Evolutionary conservation across 768 basidiomycete species (phyloP), one percentile per base, ranked within the genome.

Genomic region (Lentinus tigrinus): DNA sequence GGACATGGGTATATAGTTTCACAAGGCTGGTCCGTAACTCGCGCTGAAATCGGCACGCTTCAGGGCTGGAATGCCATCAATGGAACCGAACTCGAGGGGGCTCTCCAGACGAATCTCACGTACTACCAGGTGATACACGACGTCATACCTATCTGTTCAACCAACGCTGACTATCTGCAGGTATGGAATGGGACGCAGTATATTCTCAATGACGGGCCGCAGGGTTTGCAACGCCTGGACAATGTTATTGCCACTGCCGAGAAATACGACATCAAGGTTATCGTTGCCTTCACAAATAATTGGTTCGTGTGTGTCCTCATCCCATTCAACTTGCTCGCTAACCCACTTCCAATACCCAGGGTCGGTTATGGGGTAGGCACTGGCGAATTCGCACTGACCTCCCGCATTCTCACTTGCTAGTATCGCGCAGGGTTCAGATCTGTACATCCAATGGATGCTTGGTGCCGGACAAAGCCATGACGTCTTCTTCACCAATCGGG

Each of bases 201-300:
- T 79, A 65, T 65, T 7, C 66, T 83, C 43, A 83, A 84, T 59
- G 77, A 80, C 42, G 81, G 80, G 0, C 74, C 80, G 3, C 81
- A 83, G 69, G 82, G 82, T 11, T 70, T 85, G 11, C 72, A 82
- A 54, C 77, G 81, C 21, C 72, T 85, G 37, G 82, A 85, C 62
- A 73, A 78, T 52, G 79, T 84, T 34, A 70, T 85, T 26, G 66
- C 77, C 13, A 74, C 77, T 0, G 82, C 82, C 3, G 77, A 72
- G 31, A 77, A 78, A 58, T 76, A 79, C 60, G 81, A 74, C 26
- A 82, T 85, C 60, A 78, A 77, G 57, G 63, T 84, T 28, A 79
- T 83, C 42, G 58, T 83, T 17, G 73, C 82, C 3, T 80, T 85
- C 63, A 81, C 81, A 1, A 84, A 84, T 58, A 84, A 85, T 53